Conservation (phyloP, 2,329 filamentous ascomycete species). For the Fusarium transvaalense region DNA sequence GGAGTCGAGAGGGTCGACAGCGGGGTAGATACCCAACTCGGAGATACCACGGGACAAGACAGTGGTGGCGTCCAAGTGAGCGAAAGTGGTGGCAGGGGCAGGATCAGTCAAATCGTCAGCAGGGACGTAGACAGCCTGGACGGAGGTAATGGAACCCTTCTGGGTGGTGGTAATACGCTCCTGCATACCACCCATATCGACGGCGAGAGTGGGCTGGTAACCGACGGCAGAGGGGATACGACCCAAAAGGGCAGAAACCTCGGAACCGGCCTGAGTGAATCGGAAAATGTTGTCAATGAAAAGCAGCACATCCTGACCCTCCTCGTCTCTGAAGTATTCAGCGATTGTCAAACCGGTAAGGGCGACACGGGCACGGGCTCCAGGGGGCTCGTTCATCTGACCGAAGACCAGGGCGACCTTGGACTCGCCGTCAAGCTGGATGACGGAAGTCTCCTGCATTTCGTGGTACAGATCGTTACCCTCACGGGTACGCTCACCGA, state of each 20-base stretch:
- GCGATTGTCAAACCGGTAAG: slow-evolving; percentile 82
- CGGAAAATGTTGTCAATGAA: slow-evolving; percentile 99
- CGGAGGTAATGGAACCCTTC: slow-evolving; percentile 99
- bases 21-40: slow-evolving; percentile 99
- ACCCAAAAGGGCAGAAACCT: slow-evolving; percentile 98
- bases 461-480: slow-evolving; percentile 99
- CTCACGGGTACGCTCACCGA: slow-evolving; percentile 99
- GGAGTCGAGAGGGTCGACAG: slow-evolving; percentile 99
- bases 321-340: slow-evolving; percentile 82
- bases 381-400: slow-evolving; percentile 99
- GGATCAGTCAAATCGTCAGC: slow-evolving; percentile 99
- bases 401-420: slow-evolving; percentile 99
- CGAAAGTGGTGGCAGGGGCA: slow-evolving; percentile 98
- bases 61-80: slow-evolving; percentile 99
- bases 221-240: slow-evolving; percentile 99
- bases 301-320: slow-evolving; percentile 96
- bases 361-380: slow-evolving; percentile 99
- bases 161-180: slow-evolving; percentile 99
- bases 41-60: slow-evolving; percentile 99
- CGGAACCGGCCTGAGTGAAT: slow-evolving; percentile 99
- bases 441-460: slow-evolving; percentile 99
- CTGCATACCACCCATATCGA: slow-evolving; percentile 99
- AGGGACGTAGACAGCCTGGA: slow-evolving; percentile 99
- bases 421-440: slow-evolving; percentile 98
- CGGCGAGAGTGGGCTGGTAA: slow-evolving; percentile 98